Evolutionary conservation across 805 yeast species (phyloP), one percentile per base, ranked within the genome.

Genomic region (Alloascoidea hylecoeti): DNA sequence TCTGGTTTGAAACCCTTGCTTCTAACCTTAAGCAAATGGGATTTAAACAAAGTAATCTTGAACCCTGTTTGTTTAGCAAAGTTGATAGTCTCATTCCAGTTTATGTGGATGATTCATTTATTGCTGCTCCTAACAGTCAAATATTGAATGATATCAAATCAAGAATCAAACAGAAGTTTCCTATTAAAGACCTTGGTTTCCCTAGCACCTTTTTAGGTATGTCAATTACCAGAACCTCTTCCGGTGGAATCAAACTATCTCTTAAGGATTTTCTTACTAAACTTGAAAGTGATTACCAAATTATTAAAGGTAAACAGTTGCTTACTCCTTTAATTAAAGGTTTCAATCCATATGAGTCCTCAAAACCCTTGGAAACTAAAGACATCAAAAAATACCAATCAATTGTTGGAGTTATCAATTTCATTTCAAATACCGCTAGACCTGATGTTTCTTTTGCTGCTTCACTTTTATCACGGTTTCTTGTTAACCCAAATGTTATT

Each of bases 1-100:
- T 55, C 53, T 27, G 50, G 57, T 39, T 49, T 49, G 44, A 53
- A 47, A 42, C 49, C 47, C 42, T 52, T 48, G 35, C 52, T 53
- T 5, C 48, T 44, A 35, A 48, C 50, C 42, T 50, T 44, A 14
- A 46, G 48, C 4, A 36, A 43, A 37, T 57, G 50, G 46, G 46
- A 30, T 32, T 49, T 47, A 9, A 23, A 23, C 30, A 23, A 23
- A 23, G 30, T n/a, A 9, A 23, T 9, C 9, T 23, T n/a, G 30
- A 23, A 23, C 30, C 30, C 9, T 23, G 30, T 23, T n/a, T 23
- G n/a, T 23, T 23, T 23, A 9, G 13, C 9, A 23, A n/a, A 23
- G n/a, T 9, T n/a, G 30, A 23, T 23, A n/a, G 13, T 9, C 9
- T 23, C 13, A n/a, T 23, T 9, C 13, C 30, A n/a, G 30, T 23